These are phyloP conservation scores for Ascodesmis nigricans DNA, from an alignment of 495 filamentous ascomycete species.

Conservation along the genomic window DNA sequence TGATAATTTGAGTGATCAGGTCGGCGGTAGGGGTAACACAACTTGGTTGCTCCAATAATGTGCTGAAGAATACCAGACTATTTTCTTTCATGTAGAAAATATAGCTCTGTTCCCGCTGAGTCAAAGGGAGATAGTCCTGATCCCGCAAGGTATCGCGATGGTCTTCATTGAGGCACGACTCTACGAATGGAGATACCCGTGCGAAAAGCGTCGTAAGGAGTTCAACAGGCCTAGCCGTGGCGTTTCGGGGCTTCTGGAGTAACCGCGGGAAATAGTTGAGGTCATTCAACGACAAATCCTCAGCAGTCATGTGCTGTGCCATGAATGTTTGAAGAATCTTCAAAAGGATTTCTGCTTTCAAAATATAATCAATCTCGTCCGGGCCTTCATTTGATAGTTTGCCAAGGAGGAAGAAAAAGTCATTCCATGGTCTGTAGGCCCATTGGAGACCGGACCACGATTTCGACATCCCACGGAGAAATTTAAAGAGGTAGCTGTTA, in stretches of 20 bases:
- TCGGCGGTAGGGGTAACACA: too few relatives aligned
- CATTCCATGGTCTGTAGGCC: constrained; percentile 46
- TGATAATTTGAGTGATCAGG: too few relatives aligned
- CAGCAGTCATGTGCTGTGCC: constrained; percentile 16
- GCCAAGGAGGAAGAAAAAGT: constrained; percentile 51
- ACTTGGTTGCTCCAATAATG: too few relatives aligned
- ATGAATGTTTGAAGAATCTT: constrained; percentile 17
- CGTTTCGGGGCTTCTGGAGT: constrained; percentile 1
- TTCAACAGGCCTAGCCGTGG: background rate
- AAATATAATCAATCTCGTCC: constrained; percentile 16
- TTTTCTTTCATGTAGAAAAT: too few relatives aligned
- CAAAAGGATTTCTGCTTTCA: constrained; percentile 13
- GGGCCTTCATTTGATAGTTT: constrained; percentile 30
- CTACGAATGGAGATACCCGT: constrained; percentile 3
- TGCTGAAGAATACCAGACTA: too few relatives aligned
- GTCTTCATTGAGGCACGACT: constrained; percentile 19
- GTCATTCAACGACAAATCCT: too few relatives aligned
- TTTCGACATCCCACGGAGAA: constrained; percentile 29
- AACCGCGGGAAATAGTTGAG: too few relatives aligned
- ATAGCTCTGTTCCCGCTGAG: background rate
- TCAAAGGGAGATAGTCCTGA: background rate
- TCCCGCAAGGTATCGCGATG: background rate
- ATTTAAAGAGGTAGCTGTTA: too few relatives aligned
- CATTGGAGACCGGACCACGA: constrained; percentile 34
- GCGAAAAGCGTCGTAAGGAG: background rate